Base-by-base conservation (phyloP, 192 early-diverging fungal species). In the Umbelopsis vinacea region DNA sequence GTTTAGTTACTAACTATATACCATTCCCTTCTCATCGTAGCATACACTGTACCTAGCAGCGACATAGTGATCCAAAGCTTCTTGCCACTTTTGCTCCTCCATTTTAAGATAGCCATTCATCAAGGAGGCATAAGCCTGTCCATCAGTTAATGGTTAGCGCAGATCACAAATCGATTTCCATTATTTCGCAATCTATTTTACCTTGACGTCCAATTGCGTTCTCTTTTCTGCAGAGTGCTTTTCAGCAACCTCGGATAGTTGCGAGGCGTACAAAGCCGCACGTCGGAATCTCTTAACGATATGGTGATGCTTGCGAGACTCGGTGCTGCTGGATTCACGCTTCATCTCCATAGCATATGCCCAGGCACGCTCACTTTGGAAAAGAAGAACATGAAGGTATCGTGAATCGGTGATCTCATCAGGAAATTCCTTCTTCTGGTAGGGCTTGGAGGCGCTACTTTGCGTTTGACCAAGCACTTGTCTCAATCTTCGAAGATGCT, bases 341-440 rank as follows among this genome's bases (percentile, higher is more conserved):
- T 92, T 92, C 47, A 93, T 76, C 71, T 94, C 89, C 92, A 93
- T 94, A 22, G 88, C 88, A 67, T 92, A 92, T 48, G 85, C 83
- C 92, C 91, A 95, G 17, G 83, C 82, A 21, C 93, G 84, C 72
- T 95, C 94, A 0, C 89, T 82, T 63, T 92, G 83, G 70, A 91
- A 93, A 9, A 94, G 77, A 26, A 86, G 72, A 17, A 92, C 72
- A 26, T 89, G 82, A 45, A 92, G 77, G 69, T 85, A 85, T 69
- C 83, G 82, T 26, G 73, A 79, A 74, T 88, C 84, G 23, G 70
- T 76, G 4, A 84, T 73, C 5, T 79, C 81, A 14, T 76, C 81
- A 7, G 83, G 83, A 10, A 92, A 57, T 35, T 81, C 82, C 35
- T 89, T 89, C 52, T 72, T 60, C 14, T 80, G 66, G 67, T 76